Conservation (phyloP, 306 rosid genomes). For the Rosa chinensis region DNA sequence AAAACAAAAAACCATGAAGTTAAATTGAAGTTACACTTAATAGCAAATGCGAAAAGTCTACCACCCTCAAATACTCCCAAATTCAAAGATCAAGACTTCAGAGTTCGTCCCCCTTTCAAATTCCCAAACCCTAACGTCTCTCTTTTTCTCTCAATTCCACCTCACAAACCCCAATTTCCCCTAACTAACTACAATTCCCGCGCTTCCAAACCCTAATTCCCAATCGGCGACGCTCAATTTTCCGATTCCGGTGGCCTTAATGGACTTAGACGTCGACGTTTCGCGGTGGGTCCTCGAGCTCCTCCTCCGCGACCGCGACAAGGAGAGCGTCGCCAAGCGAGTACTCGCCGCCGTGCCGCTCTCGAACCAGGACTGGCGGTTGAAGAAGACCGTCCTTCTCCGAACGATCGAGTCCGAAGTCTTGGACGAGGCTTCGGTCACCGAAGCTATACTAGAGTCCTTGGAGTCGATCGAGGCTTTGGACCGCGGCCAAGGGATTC, state of each 20-base stretch:
- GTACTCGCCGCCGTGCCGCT: slow-evolving; percentile 39
- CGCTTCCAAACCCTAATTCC: neutral
- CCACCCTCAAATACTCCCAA: too few relatives aligned
- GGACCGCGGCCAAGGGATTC: slow-evolving; percentile 26
- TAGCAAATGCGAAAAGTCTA: too few relatives aligned
- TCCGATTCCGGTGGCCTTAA: neutral
- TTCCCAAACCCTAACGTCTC: too few relatives aligned
- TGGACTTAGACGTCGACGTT: slow-evolving; percentile 38
- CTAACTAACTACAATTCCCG: too few relatives aligned
- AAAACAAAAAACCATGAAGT: too few relatives aligned
- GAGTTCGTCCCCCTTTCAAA: too few relatives aligned
- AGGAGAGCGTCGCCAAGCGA: slow-evolving; percentile 34
- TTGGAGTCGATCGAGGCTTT: slow-evolving; percentile 56
- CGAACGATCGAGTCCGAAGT: slow-evolving; percentile 48
- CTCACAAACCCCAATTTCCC: too few relatives aligned
- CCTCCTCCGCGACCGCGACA: slow-evolving; percentile 49
- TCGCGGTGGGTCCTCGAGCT: slow-evolving; percentile 63
- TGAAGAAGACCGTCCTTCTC: slow-evolving; percentile 61
- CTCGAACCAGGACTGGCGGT: slow-evolving; percentile 45
- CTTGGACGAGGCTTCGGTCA: slow-evolving; percentile 30
- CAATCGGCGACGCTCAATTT: neutral
- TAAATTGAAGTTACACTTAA: too few relatives aligned
- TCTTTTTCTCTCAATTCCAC: too few relatives aligned
- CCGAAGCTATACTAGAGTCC: slow-evolving; percentile 44
- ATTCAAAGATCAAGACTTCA: too few relatives aligned